Conservation (phyloP, 1,139 yeast species). For the Suhomyces ambrosiae region DNA sequence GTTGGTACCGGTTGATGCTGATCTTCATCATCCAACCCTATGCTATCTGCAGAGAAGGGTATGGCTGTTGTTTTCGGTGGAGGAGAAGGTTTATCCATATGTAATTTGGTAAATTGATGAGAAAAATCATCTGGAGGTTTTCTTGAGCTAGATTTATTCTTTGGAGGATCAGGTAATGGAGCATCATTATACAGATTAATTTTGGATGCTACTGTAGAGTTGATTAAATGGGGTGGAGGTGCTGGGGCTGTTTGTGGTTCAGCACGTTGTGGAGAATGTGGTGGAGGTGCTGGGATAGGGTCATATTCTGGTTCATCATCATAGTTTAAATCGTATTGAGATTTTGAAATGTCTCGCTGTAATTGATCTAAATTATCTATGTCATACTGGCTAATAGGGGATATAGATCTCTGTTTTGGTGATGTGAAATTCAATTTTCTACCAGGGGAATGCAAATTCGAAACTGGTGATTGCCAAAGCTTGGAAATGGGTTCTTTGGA, state of each 20-base stretch:
- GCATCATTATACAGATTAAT: constrained; percentile 3
- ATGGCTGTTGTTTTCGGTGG: constrained; percentile 18
- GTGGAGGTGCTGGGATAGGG: constrained; percentile 21
- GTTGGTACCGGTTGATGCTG: constrained; percentile 34
- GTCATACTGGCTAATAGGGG: constrained; percentile 25
- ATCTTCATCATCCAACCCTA: constrained; percentile 34
- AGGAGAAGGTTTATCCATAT: constrained; percentile 6
- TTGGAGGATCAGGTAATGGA: constrained; percentile 5
- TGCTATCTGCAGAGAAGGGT: constrained; percentile 50
- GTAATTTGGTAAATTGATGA: constrained; percentile 6
- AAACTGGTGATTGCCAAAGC: constrained; percentile 21
- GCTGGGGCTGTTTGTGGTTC: constrained; percentile 8
- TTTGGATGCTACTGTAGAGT: constrained; percentile 1
- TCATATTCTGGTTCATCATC: constrained; percentile 15
- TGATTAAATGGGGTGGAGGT: constrained; percentile 13
- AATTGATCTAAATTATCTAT: constrained; percentile 23
- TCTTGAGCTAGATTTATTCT: not conserved
- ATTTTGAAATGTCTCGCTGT: constrained; percentile 20
- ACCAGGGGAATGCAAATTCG: constrained; percentile 8
- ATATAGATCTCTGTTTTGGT: constrained; percentile 15
- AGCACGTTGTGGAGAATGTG: constrained; percentile 11
- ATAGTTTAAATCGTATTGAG: constrained; percentile 13
- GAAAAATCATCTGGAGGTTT: constrained; percentile 7
- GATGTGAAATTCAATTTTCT: constrained; percentile 6
- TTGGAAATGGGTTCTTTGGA: constrained; percentile 40